Evolutionary conservation across 1,284 basidiomycete genomes (phyloP).

Genomic region (Cystobasidium pallidum): DNA sequence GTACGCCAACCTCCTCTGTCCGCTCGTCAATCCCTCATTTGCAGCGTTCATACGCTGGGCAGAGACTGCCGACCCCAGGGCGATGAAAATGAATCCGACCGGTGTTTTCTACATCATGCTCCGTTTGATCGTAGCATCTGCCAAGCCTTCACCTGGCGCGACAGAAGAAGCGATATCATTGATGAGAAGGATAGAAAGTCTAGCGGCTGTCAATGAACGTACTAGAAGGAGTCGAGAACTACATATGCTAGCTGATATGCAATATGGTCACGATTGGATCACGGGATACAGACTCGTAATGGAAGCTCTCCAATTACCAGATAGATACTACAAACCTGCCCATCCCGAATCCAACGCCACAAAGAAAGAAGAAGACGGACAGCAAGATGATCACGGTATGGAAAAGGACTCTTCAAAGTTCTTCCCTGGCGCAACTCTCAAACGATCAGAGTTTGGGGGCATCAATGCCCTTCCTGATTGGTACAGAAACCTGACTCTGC

Average conservation of each 20-base stretch:
- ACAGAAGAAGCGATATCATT: conserved; percentile 15
- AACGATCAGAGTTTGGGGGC: conserved; percentile 15
- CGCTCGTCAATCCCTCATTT: conserved; percentile 38
- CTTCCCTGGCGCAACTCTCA: conserved; percentile 30
- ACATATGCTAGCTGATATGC: conserved; percentile 38
- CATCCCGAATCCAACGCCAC: conserved; percentile 6
- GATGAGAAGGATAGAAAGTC: conserved; percentile 22
- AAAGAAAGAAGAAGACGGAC: background rate
- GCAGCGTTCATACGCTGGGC: conserved; percentile 27
- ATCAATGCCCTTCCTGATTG: conserved; percentile 39
- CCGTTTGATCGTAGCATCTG: conserved; percentile 31
- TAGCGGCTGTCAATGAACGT: conserved; percentile 34
- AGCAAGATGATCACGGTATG: background rate
- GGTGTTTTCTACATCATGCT: conserved; percentile 38
- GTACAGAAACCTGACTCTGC: conserved; percentile 30
- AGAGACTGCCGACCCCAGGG: conserved; percentile 20
- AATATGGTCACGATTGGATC: conserved; percentile 38
- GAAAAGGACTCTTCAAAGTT: background rate
- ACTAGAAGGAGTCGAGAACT: conserved; percentile 23
- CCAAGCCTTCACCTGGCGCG: conserved; percentile 3
- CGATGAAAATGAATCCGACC: conserved; percentile 12
- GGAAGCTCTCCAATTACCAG: conserved; percentile 42
- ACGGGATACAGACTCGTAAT: conserved; percentile 29
- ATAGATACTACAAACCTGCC: conserved; percentile 35
- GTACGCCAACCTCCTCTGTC: conserved; percentile 35